phyloP scores from a whole-genome alignment of 148 eudicot genomes.

The Vaccinium macrocarpon region DNA sequence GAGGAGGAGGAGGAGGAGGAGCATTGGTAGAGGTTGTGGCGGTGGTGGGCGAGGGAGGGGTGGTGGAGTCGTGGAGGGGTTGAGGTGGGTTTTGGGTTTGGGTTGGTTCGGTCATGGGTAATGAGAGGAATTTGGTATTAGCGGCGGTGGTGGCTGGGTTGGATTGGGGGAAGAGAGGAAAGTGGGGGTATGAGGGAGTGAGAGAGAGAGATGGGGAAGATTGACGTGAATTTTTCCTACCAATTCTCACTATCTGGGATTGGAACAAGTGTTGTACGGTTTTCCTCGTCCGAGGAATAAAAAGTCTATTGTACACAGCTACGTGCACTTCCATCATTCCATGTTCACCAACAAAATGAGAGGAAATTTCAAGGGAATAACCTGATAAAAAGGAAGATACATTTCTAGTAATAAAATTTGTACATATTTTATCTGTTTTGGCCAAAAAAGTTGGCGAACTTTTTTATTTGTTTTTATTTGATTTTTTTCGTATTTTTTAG shows the following conservation, averaged over 20 bases:
- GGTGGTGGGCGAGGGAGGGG: background rate
- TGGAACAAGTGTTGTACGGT: background rate
- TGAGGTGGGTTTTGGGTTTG: background rate
- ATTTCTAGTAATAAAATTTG: too few species aligned
- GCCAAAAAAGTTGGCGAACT: too few species aligned
- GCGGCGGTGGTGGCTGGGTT: background rate
- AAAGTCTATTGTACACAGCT: background rate
- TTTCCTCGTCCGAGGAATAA: background rate
- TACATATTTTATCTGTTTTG: too few species aligned
- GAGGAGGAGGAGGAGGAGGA: conserved; percentile 17
- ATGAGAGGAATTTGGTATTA: background rate
- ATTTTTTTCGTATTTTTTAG: too few species aligned
- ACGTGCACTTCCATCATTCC: background rate
- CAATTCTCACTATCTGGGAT: background rate
- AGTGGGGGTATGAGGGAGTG: background rate
- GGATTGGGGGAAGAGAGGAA: conserved; percentile 5
- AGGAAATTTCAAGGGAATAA: too few species aligned
- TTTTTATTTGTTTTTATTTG: too few species aligned
- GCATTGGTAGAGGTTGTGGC: conserved; percentile 9
- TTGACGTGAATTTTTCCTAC: background rate
- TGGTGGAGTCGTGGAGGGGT: conserved; percentile 14
- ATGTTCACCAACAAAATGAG: background rate
- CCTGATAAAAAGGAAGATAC: too few species aligned
- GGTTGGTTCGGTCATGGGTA: conserved; percentile 11
- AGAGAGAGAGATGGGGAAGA: background rate